Evolutionary conservation across 2,329 filamentous ascomycete genomes (phyloP).

Genomic region (Colletotrichum tropicicola): DNA sequence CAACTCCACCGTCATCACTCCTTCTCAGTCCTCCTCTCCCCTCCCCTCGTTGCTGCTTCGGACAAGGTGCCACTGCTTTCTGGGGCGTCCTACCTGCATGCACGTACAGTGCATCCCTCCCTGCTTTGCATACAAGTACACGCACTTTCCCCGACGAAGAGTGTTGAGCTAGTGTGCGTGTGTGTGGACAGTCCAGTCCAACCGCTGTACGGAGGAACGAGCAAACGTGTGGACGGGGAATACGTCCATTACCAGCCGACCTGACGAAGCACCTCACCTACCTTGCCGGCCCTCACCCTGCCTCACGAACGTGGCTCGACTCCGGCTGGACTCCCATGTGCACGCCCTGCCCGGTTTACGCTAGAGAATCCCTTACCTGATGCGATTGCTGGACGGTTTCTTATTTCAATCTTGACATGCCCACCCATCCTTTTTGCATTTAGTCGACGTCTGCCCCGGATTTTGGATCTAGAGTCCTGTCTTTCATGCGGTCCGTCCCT

Average conservation of each 20-base stretch:
- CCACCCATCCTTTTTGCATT: constrained; percentile 15
- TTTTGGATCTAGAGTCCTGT: constrained; percentile 2
- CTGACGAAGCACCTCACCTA: not conserved
- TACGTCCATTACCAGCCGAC: too few relatives aligned
- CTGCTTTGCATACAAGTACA: constrained; percentile 12
- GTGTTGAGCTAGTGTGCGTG: not conserved
- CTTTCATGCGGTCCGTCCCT: constrained; percentile 18
- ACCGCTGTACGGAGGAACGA: not conserved
- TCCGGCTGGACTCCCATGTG: constrained; percentile 17
- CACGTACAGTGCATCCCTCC: constrained; percentile 1
- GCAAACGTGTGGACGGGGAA: not conserved
- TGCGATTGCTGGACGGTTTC: not conserved
- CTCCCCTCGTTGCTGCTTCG: not conserved
- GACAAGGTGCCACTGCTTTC: constrained; percentile 18
- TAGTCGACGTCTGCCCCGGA: constrained; percentile 4
- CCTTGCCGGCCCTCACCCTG: not conserved
- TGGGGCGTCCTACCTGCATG: constrained; percentile 16
- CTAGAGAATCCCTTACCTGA: not conserved
- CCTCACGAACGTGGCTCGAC: constrained; percentile 19
- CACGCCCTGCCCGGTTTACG: constrained; percentile 12
- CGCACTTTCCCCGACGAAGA: not conserved
- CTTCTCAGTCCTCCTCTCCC: not conserved
- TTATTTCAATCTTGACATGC: constrained; percentile 8
- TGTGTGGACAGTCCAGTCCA: not conserved
- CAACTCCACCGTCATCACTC: constrained; percentile 20